Percentiles rank a stretch among this genome's conserved stretches.
Conservation (phyloP, 2,329 filamentous ascomycete genomes). For the Cladosporium cucumerinum region DNA sequence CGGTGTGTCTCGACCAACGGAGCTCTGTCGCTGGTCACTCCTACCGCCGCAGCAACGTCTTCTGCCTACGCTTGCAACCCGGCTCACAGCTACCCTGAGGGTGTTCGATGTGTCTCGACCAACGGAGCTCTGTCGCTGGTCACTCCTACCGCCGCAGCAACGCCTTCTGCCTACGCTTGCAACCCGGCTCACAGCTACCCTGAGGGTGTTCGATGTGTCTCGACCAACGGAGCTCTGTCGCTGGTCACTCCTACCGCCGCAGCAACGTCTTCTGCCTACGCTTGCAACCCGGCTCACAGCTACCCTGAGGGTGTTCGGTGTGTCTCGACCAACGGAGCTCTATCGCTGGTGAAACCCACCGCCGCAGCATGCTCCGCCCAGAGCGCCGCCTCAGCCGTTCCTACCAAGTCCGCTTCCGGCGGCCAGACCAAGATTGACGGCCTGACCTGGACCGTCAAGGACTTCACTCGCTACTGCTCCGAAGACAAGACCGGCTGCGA, state of each 20-base stretch:
- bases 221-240: constrained; percentile 20
- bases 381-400: neutral
- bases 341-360: too few relatives aligned
- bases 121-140: constrained; percentile 20
- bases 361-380: neutral
- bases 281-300: constrained; percentile 26
- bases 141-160: too few relatives aligned
- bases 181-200: constrained; percentile 27
- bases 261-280: constrained; percentile 22
- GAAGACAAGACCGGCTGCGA: constrained; percentile 16
- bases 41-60: constrained; percentile 18
- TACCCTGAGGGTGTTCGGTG: constrained; percentile 25
- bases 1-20: constrained; percentile 23
- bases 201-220: constrained; percentile 22
- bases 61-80: constrained; percentile 25
- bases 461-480: constrained; percentile 19
- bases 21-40: constrained; percentile 21
- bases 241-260: too few relatives aligned
- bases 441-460: constrained; percentile 18
- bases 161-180: constrained; percentile 23
- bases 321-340: constrained; percentile 20
- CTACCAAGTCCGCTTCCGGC: neutral
- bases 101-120: constrained; percentile 22
- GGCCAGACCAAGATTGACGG: constrained; percentile 5
- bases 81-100: constrained; percentile 24